Evolutionary conservation across 495 filamentous ascomycete genomes (phyloP).

Genomic region (Xylaria nigripes): DNA sequence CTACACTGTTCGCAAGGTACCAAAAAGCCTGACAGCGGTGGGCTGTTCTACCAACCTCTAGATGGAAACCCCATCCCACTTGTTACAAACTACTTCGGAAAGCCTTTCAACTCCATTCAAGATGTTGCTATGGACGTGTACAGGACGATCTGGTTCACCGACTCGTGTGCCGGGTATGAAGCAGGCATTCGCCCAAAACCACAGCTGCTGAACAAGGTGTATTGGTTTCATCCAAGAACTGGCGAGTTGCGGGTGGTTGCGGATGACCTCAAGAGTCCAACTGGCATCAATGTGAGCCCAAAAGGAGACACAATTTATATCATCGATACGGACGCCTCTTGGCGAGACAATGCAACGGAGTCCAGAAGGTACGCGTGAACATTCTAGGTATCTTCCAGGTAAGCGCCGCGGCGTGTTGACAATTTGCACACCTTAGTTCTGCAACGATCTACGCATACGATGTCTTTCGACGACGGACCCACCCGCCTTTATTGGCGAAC

Average conservation of each 20-base stretch:
- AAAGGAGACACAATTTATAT: slow-evolving; percentile 35
- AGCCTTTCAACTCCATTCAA: slow-evolving; percentile 42
- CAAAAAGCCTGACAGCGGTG: slow-evolving; percentile 32
- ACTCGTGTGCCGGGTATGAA: slow-evolving; percentile 35
- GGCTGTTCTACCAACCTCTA: slow-evolving; percentile 42
- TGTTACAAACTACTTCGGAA: slow-evolving; percentile 34
- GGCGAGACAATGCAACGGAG: slow-evolving; percentile 17
- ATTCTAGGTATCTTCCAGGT: neutral
- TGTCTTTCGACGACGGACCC: slow-evolving; percentile 9
- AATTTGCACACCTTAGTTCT: slow-evolving; percentile 6
- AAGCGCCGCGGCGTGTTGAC: neutral
- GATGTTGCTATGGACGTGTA: slow-evolving; percentile 31
- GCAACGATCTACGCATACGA: slow-evolving; percentile 33
- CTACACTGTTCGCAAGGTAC: slow-evolving; percentile 49
- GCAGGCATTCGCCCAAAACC: slow-evolving; percentile 36
- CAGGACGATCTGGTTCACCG: slow-evolving; percentile 45
- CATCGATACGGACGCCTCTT: slow-evolving; percentile 32
- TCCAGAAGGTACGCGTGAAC: slow-evolving; percentile 9
- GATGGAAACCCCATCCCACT: slow-evolving; percentile 30
- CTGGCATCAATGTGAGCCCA: slow-evolving; percentile 34
- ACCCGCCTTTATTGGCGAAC: slow-evolving; percentile 37
- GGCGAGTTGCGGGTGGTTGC: slow-evolving; percentile 34
- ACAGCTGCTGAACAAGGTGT: slow-evolving; percentile 39
- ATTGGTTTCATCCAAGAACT: slow-evolving; percentile 29
- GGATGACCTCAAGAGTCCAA: slow-evolving; percentile 36